phyloP scores from a whole-genome alignment of 2,329 filamentous ascomycete genomes.

The Tolypocladium endophyticum region DNA sequence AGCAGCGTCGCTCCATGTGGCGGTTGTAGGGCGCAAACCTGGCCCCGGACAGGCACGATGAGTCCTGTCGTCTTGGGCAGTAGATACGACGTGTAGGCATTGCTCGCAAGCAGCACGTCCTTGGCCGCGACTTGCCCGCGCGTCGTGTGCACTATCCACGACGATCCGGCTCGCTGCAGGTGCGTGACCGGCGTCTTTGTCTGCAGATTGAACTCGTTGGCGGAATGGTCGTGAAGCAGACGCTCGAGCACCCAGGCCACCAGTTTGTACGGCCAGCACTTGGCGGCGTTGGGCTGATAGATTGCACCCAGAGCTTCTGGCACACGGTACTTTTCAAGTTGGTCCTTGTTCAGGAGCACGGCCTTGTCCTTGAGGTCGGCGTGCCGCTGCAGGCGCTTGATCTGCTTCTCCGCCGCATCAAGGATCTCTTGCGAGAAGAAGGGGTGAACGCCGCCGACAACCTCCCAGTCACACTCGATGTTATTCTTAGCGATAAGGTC shows the following conservation, averaged over 20 bases:
- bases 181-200: conserved; percentile 57
- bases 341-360: conserved; percentile 22
- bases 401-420: conserved; percentile 34
- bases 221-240: conserved; percentile 30
- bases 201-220: conserved; percentile 56
- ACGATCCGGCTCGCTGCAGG: conserved; percentile 25
- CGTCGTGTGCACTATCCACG: conserved; percentile 55
- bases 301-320: conserved; percentile 52
- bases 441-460: conserved; percentile 51
- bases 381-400: conserved; percentile 38
- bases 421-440: conserved; percentile 49
- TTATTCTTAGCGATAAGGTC: conserved; percentile 43
- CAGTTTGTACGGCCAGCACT: conserved; percentile 77
- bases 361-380: conserved; percentile 46
- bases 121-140: conserved; percentile 55
- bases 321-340: conserved; percentile 42
- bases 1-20: conserved; percentile 31
- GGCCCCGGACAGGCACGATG: conserved; percentile 67
- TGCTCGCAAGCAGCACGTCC: conserved; percentile 67
- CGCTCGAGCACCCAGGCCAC: conserved; percentile 60
- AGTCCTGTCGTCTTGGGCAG: conserved; percentile 58
- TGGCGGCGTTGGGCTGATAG: conserved; percentile 53
- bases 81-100: conserved; percentile 72
- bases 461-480: conserved; percentile 61
- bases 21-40: conserved; percentile 57